These are phyloP conservation scores for Royoungia palumana DNA, from an alignment of 768 basidiomycete genomes.

Conservation along the genomic window DNA sequence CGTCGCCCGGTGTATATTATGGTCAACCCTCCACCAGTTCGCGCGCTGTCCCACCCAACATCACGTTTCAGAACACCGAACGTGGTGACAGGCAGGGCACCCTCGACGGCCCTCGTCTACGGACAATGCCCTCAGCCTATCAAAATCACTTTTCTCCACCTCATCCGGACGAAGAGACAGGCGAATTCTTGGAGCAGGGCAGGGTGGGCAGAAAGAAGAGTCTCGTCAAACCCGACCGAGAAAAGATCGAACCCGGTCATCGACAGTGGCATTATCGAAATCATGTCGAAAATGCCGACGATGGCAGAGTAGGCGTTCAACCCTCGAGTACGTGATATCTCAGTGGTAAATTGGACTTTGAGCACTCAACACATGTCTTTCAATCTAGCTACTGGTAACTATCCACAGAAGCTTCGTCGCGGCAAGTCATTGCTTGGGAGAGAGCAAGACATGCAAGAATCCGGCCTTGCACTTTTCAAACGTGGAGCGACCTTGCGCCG, in stretches of 20 bases:
- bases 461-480: conserved; percentile 89
- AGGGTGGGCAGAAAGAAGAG: conserved; percentile 82
- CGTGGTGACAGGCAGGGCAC: conserved; percentile 62
- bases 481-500: conserved; percentile 77
- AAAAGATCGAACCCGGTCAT: conserved; percentile 94
- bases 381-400: conserved; percentile 70
- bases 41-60: conserved; percentile 36
- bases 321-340: conserved; percentile 60
- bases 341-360: neutral
- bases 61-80: conserved; percentile 69
- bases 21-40: conserved; percentile 16
- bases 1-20: conserved; percentile 14
- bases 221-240: conserved; percentile 87
- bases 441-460: conserved; percentile 89
- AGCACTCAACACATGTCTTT: conserved; percentile 5
- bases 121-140: conserved; percentile 43
- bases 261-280: conserved; percentile 92
- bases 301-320: conserved; percentile 66
- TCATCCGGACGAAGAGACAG: conserved; percentile 30
- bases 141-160: conserved; percentile 44
- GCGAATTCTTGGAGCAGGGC: conserved; percentile 42
- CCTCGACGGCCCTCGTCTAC: conserved; percentile 54
- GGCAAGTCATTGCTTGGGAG: conserved; percentile 88
- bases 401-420: conserved; percentile 64
- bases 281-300: conserved; percentile 77